Conservation (phyloP, 2,329 filamentous ascomycete species). For the Aureobasidium sp. region DNA sequence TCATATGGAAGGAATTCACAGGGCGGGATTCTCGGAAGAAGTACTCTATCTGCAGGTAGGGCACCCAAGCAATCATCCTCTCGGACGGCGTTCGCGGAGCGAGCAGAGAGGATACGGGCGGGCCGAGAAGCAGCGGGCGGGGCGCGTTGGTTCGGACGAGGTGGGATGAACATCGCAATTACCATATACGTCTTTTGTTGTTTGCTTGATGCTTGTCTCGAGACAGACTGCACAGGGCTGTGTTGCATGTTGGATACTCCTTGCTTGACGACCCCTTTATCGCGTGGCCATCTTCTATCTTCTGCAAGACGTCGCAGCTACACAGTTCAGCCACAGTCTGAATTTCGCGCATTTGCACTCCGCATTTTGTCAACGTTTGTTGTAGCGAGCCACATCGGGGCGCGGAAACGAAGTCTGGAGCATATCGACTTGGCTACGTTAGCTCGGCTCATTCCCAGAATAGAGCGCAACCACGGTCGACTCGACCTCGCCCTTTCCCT, state of each 20-base stretch:
- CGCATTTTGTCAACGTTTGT: not conserved
- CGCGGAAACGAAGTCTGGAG: slow-evolving; percentile 10
- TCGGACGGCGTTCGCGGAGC: not conserved
- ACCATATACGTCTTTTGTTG: not conserved
- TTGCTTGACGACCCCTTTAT: not conserved
- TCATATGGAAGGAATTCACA: slow-evolving; percentile 11
- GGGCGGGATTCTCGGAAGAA: not conserved
- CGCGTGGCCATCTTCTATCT: not conserved
- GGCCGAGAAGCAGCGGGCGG: not conserved
- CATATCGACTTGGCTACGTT: slow-evolving; percentile 6
- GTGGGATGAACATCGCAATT: slow-evolving; percentile 3
- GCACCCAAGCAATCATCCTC: not conserved
- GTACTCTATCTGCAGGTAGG: slow-evolving; percentile 5
- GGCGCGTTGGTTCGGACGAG: not conserved
- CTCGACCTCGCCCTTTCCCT: not conserved
- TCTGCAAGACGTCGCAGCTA: not conserved
- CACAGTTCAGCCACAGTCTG: not conserved
- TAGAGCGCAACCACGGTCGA: not conserved
- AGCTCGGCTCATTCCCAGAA: not conserved
- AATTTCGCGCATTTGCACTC: not conserved
- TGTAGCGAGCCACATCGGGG: not conserved
- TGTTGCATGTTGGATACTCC: not conserved
- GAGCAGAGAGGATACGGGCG: not conserved
- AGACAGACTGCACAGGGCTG: not conserved
- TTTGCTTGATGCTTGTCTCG: not conserved